Percentiles rank a stretch among this genome's conserved stretches.
These are phyloP conservation scores for Wickerhamiella galacta DNA, from an alignment of 805 yeast species.

Conservation along the genomic window DNA sequence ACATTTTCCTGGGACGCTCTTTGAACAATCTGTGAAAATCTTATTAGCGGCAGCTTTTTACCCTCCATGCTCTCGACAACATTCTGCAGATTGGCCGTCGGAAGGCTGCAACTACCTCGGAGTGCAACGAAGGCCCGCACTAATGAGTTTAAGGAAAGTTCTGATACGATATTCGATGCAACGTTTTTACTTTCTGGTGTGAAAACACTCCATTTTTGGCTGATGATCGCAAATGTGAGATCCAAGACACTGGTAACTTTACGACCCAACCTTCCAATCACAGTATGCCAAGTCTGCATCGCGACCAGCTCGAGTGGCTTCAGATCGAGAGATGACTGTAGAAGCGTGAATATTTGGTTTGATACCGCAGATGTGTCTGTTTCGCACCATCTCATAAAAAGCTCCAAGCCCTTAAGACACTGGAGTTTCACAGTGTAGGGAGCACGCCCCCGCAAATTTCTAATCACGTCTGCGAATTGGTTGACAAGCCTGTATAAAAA, in stretches of 20 bases:
- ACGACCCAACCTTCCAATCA: slow-evolving; percentile 40
- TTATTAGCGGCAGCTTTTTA: background rate
- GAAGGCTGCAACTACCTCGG: background rate
- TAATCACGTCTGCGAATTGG: slow-evolving; percentile 60
- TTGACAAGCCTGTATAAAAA: slow-evolving; percentile 27
- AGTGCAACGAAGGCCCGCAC: background rate
- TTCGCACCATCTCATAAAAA: slow-evolving; percentile 39
- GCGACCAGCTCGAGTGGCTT: slow-evolving; percentile 43
- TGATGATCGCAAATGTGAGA: slow-evolving; percentile 51
- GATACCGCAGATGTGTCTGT: slow-evolving; percentile 45
- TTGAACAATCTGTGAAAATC: slow-evolving; percentile 27
- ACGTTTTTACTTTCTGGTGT: background rate
- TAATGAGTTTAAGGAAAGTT: background rate
- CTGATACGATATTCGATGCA: background rate
- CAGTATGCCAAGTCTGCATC: slow-evolving; percentile 47
- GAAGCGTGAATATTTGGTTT: slow-evolving; percentile 74
- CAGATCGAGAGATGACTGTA: slow-evolving; percentile 61
- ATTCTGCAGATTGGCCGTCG: background rate
- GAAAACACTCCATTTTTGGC: slow-evolving; percentile 48
- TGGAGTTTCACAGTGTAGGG: slow-evolving; percentile 57
- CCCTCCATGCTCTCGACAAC: background rate
- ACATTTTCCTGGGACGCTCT: slow-evolving; percentile 46
- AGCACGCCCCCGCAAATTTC: slow-evolving; percentile 52
- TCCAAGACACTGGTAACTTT: slow-evolving; percentile 53
- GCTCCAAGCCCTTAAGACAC: slow-evolving; percentile 57